Evolutionary conservation across 129 eudicot genomes (phyloP).

Genomic region (Smallanthus sonchifolius): DNA sequence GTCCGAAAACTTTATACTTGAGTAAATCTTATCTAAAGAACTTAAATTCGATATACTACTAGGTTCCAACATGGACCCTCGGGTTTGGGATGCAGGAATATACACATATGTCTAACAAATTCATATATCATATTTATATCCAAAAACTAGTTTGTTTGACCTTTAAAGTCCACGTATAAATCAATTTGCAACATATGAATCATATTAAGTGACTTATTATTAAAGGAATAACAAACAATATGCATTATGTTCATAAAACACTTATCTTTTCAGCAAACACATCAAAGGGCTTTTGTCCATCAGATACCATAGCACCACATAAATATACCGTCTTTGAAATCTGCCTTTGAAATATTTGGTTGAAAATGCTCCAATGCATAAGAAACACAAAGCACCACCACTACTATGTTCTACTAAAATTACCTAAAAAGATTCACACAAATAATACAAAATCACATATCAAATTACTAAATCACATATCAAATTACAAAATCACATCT

Average conservation of each 20-base stretch:
- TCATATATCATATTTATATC: neutral
- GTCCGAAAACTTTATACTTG: too few species aligned
- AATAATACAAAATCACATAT: neutral
- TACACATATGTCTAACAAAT: neutral
- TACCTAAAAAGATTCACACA: constrained; percentile 44
- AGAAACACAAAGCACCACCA: constrained; percentile 93
- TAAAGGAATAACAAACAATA: neutral
- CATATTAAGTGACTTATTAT: neutral
- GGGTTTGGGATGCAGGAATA: neutral
- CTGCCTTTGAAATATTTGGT: too few species aligned
- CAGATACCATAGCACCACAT: constrained; percentile 83
- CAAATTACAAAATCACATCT: too few species aligned
- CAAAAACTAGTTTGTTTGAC: neutral
- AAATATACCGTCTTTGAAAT: constrained; percentile 79
- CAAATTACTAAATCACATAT: too few species aligned
- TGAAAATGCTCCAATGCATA: constrained; percentile 82
- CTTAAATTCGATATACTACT: too few species aligned
- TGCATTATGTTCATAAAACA: neutral
- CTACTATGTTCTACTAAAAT: constrained; percentile 89
- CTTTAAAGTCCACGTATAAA: neutral
- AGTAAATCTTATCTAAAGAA: too few species aligned
- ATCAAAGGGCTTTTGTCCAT: constrained; percentile 91
- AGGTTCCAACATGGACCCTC: too few species aligned
- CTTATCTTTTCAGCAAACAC: constrained; percentile 77
- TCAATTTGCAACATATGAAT: neutral